Evolutionary conservation across 768 basidiomycete species (phyloP), one percentile per base, ranked within the genome.

Genomic region (Termitomyces sp.): DNA sequence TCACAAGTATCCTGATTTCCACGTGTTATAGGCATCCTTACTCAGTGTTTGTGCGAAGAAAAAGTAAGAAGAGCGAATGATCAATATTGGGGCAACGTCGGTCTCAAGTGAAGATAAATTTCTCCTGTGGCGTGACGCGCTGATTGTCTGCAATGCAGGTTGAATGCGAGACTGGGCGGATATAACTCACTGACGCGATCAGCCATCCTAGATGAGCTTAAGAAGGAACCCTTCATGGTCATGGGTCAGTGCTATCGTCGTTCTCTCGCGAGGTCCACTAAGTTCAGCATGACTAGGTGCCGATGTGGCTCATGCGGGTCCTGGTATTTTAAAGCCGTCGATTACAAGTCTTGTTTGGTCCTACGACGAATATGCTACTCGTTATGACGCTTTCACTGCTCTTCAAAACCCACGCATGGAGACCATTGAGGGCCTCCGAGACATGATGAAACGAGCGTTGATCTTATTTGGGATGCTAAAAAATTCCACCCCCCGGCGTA

Each of bases 241-340:
- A 70, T 77, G 57, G 78, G 76, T 74, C 47, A 53, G 66, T 51
- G 13, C 12, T 32, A 24, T 46, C 4, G 7, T 26, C 18, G 18
- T 56, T 27, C 13, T 26, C 14, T 20, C 20, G 26, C 36, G 31
- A 36, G 16, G 36, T 47, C 20, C 20, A 8, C 29, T 46, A 20
- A 22, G 55, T 58, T 41, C 27, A 32, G n/a, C 13, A 6, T 27
- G 16, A 22, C n/a, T 31, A 50, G 82, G 84, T n/a, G 80, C 81
- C 9, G 84, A 83, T 63, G 78, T 89, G 0, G 77, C 81, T 7
- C 88, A 91, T 59, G 84, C 88, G 0, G 77, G 78, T 0, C 81
- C 87, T 13, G 84, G 86, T 0, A 62, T 76, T 0, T 49, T 61
- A 46, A 61, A 68, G 34, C 82, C 89, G 0, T 89, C 88, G 0